Conservation (phyloP, 768 basidiomycete genomes). For the Dendrothele bispora region DNA sequence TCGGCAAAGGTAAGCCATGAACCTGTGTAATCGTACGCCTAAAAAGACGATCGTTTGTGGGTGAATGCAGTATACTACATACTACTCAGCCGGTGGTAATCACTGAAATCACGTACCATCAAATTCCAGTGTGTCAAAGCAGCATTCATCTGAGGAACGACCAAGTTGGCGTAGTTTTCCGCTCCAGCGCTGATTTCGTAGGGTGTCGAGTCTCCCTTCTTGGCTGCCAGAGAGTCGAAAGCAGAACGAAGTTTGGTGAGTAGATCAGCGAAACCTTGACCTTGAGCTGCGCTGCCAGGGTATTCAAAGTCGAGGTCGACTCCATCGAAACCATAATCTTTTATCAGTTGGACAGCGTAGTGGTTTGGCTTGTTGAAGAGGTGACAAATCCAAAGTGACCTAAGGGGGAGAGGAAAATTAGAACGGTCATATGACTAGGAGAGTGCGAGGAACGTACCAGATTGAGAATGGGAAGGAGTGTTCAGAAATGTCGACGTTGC, state of each 20-base stretch:
- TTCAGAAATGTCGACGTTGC: too few relatives aligned
- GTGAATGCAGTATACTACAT: too few relatives aligned
- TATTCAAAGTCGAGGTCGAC: conserved; percentile 84
- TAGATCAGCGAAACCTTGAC: conserved; percentile 67
- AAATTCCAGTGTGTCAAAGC: conserved; percentile 79
- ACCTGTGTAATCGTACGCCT: conserved; percentile 79
- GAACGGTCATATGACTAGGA: not conserved
- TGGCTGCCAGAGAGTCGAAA: conserved; percentile 54
- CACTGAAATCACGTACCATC: conserved; percentile 52
- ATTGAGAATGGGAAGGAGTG: too few relatives aligned
- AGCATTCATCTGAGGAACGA: conserved; percentile 61
- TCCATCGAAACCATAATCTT: conserved; percentile 82
- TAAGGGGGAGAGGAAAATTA: conserved; percentile 18
- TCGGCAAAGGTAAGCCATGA: conserved; percentile 67
- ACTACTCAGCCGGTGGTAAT: not conserved
- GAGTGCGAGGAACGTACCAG: too few relatives aligned
- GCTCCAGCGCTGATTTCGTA: conserved; percentile 68
- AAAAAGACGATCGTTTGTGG: too few relatives aligned
- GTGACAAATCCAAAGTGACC: conserved; percentile 71
- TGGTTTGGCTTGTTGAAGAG: conserved; percentile 44
- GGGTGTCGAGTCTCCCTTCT: conserved; percentile 60
- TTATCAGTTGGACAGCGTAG: conserved; percentile 58
- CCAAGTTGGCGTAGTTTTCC: conserved; percentile 55
- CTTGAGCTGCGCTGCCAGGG: conserved; percentile 56
- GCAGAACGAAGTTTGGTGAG: conserved; percentile 60